phyloP scores from a whole-genome alignment of 768 basidiomycete genomes.

The Mycena vulgaris region DNA sequence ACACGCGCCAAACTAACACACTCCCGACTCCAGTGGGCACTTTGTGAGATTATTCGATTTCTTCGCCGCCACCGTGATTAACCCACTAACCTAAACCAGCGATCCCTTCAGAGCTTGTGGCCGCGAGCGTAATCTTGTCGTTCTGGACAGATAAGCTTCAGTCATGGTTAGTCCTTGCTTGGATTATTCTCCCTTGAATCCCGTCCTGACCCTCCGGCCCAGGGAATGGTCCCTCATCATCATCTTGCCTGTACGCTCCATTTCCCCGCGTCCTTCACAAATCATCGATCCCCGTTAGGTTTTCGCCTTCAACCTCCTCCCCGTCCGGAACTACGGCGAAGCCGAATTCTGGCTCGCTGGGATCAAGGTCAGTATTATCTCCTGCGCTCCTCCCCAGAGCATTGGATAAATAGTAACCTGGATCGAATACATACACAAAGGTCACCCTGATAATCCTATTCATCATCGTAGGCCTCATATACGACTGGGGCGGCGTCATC shows the following conservation, averaged over 20 bases:
- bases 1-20: slow-evolving; percentile 33
- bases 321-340: slow-evolving; percentile 58
- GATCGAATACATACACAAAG: background rate
- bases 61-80: background rate
- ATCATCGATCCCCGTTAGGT: slow-evolving; percentile 10
- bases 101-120: slow-evolving; percentile 30
- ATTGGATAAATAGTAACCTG: background rate
- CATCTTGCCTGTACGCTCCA: slow-evolving; percentile 62
- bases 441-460: slow-evolving; percentile 70
- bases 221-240: slow-evolving; percentile 73
- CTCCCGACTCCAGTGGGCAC: slow-evolving; percentile 40
- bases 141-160: slow-evolving; percentile 33
- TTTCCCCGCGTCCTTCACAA: background rate
- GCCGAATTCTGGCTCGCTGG: slow-evolving; percentile 76
- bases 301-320: slow-evolving; percentile 35
- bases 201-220: slow-evolving; percentile 53
- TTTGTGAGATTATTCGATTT: slow-evolving; percentile 39
- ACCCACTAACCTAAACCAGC: slow-evolving; percentile 11
- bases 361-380: slow-evolving; percentile 69
- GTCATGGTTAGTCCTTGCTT: slow-evolving; percentile 6
- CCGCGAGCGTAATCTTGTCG: slow-evolving; percentile 29
- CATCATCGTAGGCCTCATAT: slow-evolving; percentile 74
- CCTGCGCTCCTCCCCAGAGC: too few species aligned
- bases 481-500: slow-evolving; percentile 73
- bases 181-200: background rate